Evolutionary conservation across 441 rosid genomes (phyloP), one percentile per base, ranked within the genome.

Genomic region (Viola pubescens): DNA sequence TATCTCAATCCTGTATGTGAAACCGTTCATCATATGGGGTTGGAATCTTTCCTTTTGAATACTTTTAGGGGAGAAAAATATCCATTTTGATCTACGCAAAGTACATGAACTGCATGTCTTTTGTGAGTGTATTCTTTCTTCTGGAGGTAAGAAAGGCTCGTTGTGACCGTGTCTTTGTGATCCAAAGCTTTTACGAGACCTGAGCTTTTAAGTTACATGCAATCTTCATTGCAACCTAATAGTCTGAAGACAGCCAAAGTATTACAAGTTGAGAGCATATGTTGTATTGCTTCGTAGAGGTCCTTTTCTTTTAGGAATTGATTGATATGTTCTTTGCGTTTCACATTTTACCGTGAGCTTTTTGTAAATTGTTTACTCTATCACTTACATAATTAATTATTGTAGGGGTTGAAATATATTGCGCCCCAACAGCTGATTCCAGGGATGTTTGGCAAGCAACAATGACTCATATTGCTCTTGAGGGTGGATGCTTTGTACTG

Each of bases 401-500:
- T 75, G 46, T 66, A 87, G 97, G 98, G 48, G 63, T 89, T 63
- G 91, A 89, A 70, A 87, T 92, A 66, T 92, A 89, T 70, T 89
- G 98, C 75, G 94, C 97, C 10, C 98, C 98, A 0, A 89, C 98
- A n/a, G 98, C 98, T 65, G 98, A 92, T 75, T 52, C 90, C 38
- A 75, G 94, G 75, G 82, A 77, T 3, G 72, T 76, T 58, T 92
- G 98, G 97, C 89, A 74, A 74, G 85, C 98, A 26, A 80, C 94
- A 3, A 80, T 92, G 88, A 92, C 84, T 54, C 97, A 89, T 60
- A 87, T 92, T 10, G 97, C 97, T 73, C 86, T 87, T 53, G 98
- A 92, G 61, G 98, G 98, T 48, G 95, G 95, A 69, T 92, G 98
- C 61, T 89, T 89, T 64, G 95, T 92, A 48, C 67, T 89, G 50